phyloP scores from a whole-genome alignment of 129 eudicot species.

The Chrysanthemum lavandulifolium region DNA sequence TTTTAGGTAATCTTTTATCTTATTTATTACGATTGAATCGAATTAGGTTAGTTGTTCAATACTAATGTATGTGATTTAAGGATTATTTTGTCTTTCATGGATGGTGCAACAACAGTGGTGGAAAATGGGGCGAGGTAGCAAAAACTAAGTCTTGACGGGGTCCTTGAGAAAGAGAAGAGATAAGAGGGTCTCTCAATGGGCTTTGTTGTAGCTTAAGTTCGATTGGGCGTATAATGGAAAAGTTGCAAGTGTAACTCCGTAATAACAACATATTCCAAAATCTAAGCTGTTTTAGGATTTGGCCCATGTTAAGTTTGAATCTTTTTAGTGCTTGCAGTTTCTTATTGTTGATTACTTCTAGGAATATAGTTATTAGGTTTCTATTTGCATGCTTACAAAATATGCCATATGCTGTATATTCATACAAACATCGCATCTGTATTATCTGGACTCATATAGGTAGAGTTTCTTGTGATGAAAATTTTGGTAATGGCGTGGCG shows the following conservation, averaged over 20 bases:
- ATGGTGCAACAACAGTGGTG: too few relatives aligned
- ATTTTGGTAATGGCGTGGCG: too few relatives aligned
- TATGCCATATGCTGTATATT: too few relatives aligned
- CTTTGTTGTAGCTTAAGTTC: conserved; percentile 15
- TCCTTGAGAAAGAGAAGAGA: conserved; percentile 18
- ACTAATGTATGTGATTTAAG: too few relatives aligned
- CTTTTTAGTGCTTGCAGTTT: not conserved
- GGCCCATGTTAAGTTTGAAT: not conserved
- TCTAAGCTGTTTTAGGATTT: not conserved
- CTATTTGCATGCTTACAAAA: too few relatives aligned
- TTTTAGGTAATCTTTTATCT: too few relatives aligned
- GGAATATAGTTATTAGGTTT: not conserved
- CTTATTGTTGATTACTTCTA: not conserved
- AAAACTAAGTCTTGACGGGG: conserved; percentile 26
- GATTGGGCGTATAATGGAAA: conserved; percentile 16
- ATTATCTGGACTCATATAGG: too few relatives aligned
- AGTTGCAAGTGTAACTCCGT: not conserved
- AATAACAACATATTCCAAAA: conserved; percentile 10
- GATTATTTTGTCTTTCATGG: too few relatives aligned
- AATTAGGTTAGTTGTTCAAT: too few relatives aligned
- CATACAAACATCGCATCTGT: too few relatives aligned
- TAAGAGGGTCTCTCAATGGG: conserved; percentile 1
- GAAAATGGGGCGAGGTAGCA: not conserved
- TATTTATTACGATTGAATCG: too few relatives aligned
- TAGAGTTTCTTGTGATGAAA: too few relatives aligned